phyloP scores from a whole-genome alignment of 2,329 filamentous ascomycete species.

The Scedosporium aurantiacum region DNA sequence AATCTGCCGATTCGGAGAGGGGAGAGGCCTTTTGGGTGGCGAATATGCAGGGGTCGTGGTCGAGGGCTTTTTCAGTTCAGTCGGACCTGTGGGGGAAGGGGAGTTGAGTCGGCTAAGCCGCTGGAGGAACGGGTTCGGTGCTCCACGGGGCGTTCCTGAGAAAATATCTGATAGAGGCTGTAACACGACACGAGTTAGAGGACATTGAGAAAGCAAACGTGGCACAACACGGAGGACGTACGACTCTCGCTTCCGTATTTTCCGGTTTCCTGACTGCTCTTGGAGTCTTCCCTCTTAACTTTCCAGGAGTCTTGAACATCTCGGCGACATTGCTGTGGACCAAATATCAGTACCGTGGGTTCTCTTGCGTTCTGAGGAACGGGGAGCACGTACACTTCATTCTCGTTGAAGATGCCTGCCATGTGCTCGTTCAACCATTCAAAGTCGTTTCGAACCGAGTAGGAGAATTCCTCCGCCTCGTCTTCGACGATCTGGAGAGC shows the following conservation, averaged over 20 bases:
- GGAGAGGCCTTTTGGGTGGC: constrained; percentile 8
- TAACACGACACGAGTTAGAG: constrained; percentile 16
- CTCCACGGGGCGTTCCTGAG: constrained; percentile 42
- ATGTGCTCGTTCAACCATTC: constrained; percentile 99
- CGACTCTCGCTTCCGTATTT: constrained; percentile 48
- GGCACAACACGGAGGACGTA: constrained; percentile 29
- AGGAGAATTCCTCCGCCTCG: constrained; percentile 88
- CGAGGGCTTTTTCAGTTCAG: constrained; percentile 1
- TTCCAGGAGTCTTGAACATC: constrained; percentile 89
- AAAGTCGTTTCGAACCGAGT: constrained; percentile 83
- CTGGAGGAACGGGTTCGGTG: constrained; percentile 42
- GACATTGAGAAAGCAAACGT: constrained; percentile 1
- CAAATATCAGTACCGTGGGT: not conserved
- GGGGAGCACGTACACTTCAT: constrained; percentile 56
- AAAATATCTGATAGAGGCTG: constrained; percentile 52
- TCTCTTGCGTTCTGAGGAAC: not conserved
- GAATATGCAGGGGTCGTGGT: constrained; percentile 5
- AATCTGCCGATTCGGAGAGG: constrained; percentile 12
- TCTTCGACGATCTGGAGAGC: constrained; percentile 64
- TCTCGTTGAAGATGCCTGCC: constrained; percentile 80
- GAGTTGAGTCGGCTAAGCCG: constrained; percentile 38
- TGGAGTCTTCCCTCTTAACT: constrained; percentile 71
- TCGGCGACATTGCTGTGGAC: constrained; percentile 69
- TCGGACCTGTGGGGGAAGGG: constrained; percentile 32
- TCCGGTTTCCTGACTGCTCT: constrained; percentile 55